Conservation (phyloP, 441 rosid species). For the Biscutella laevigata region DNA sequence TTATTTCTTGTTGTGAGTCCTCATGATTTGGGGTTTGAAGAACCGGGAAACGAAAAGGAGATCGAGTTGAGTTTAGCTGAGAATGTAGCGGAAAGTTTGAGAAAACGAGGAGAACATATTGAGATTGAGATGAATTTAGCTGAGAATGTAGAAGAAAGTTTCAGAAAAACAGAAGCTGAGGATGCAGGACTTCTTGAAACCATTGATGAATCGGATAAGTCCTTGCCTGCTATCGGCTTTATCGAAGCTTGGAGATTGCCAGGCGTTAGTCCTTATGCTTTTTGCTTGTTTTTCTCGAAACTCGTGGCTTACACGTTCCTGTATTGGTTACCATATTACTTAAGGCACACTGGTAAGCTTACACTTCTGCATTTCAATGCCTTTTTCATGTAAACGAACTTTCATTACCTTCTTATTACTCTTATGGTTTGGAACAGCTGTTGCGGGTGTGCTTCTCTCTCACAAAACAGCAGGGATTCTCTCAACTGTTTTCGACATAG, state of each 20-base stretch:
- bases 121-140: too few species aligned
- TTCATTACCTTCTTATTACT: background rate
- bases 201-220: slow-evolving; percentile 21
- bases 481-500: slow-evolving; percentile 69
- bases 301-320: slow-evolving; percentile 87
- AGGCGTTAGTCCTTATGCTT: slow-evolving; percentile 69
- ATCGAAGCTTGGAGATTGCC: slow-evolving; percentile 85
- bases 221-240: slow-evolving; percentile 57
- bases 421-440: slow-evolving; percentile 36
- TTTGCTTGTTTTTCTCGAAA: slow-evolving; percentile 84
- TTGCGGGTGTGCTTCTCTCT: slow-evolving; percentile 72
- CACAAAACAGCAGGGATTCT: slow-evolving; percentile 85
- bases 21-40: slow-evolving; percentile 55
- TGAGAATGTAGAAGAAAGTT: too few species aligned
- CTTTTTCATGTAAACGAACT: background rate
- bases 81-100: slow-evolving; percentile 16
- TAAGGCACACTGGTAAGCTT: slow-evolving; percentile 71
- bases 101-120: too few species aligned
- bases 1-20: slow-evolving; percentile 65
- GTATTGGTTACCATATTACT: slow-evolving; percentile 87
- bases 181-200: slow-evolving; percentile 55
- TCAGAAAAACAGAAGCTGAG: slow-evolving; percentile 36
- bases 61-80: slow-evolving; percentile 41
- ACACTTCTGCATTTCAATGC: background rate
- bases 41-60: slow-evolving; percentile 29